Percentiles rank a stretch among this genome's conserved stretches.
These are phyloP conservation scores for Scedosporium apiospermum DNA, from an alignment of 2,329 filamentous ascomycete species.

Conservation along the genomic window DNA sequence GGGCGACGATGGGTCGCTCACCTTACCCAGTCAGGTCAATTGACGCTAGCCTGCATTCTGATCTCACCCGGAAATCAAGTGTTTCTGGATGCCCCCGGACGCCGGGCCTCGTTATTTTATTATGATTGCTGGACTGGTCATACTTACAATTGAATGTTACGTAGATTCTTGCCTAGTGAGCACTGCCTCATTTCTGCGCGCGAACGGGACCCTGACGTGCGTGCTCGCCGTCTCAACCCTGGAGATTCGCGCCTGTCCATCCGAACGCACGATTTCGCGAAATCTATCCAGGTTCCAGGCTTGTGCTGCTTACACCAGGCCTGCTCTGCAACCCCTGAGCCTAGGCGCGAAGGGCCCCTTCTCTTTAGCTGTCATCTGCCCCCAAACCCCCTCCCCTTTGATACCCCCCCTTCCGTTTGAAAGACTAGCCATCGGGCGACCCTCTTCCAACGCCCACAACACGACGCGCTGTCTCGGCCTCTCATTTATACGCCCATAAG, in stretches of 20 bases:
- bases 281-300: not conserved
- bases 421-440: not conserved
- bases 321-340: not conserved
- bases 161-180: conserved; percentile 4
- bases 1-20: not conserved
- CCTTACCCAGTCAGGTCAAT: not conserved
- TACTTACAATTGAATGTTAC: conserved; percentile 1
- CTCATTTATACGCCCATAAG: not conserved
- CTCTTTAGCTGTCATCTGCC: not conserved
- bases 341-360: not conserved
- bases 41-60: not conserved
- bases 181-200: conserved; percentile 4
- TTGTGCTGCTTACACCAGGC: not conserved
- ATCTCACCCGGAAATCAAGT: conserved; percentile 1
- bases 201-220: not conserved
- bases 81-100: not conserved
- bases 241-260: not conserved
- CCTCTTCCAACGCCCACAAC: not conserved
- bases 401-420: not conserved
- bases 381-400: not conserved
- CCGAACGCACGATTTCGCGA: not conserved
- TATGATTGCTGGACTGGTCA: not conserved
- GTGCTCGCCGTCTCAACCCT: not conserved
- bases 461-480: not conserved
- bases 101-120: not conserved